These are phyloP conservation scores for Quillaja saponaria DNA, from an alignment of 306 rosid genomes.

Conservation along the genomic window DNA sequence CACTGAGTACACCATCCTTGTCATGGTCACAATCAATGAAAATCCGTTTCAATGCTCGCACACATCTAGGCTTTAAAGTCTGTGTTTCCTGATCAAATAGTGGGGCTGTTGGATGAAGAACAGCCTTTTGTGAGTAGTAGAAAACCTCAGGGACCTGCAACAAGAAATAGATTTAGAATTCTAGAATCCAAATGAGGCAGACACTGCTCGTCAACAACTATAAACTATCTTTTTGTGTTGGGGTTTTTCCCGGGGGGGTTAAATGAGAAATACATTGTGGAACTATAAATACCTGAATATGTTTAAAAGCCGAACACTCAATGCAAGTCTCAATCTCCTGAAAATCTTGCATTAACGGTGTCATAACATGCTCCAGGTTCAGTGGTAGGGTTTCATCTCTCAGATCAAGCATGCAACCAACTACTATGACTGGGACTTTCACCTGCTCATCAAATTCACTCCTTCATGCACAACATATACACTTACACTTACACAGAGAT, in stretches of 20 bases:
- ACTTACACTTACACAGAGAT: background rate
- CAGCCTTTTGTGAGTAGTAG: constrained; percentile 97
- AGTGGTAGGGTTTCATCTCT: constrained; percentile 88
- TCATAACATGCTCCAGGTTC: constrained; percentile 96
- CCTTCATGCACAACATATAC: constrained; percentile 22
- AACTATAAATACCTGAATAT: constrained; percentile 70
- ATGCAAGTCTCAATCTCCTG: constrained; percentile 99
- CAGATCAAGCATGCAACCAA: constrained; percentile 94
- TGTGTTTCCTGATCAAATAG: constrained; percentile 96
- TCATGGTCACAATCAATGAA: constrained; percentile 95
- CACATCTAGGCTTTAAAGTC: constrained; percentile 90
- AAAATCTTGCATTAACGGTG: constrained; percentile 98
- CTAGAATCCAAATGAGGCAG: background rate
- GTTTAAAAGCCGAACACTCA: constrained; percentile 89
- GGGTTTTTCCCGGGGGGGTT: no score
- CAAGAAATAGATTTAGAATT: background rate
- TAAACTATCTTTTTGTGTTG: no score
- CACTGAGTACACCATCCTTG: constrained; percentile 82
- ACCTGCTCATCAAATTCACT: constrained; percentile 59
- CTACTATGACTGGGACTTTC: constrained; percentile 91
- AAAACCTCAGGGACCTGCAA: constrained; percentile 94
- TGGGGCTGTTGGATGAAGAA: constrained; percentile 97
- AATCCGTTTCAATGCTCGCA: constrained; percentile 89
- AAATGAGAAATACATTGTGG: background rate
- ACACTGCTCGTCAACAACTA: no score